phyloP scores from a whole-genome alignment of 306 rosid genomes.

The Cucurbita maxima region DNA sequence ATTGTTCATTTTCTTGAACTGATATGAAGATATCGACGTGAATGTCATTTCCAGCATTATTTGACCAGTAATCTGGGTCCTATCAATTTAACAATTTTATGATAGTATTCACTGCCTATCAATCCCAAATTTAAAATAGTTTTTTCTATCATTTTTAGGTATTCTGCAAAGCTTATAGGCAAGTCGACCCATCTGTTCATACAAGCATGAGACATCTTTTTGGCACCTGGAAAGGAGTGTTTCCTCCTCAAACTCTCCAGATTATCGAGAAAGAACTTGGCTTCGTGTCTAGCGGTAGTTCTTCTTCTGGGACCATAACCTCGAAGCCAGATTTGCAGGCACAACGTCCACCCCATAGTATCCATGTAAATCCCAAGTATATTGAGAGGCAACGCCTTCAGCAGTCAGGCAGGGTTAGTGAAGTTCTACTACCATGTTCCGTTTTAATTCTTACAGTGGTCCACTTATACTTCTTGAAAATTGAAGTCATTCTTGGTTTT shows the following conservation, averaged over 20 bases:
- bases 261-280: slow-evolving; percentile 72
- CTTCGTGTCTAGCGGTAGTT: slow-evolving; percentile 37
- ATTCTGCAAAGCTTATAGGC: slow-evolving; percentile 77
- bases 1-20: background rate
- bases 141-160: slow-evolving; percentile 34
- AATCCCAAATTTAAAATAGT: background rate
- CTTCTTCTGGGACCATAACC: slow-evolving; percentile 32
- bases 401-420: slow-evolving; percentile 62
- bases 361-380: slow-evolving; percentile 91
- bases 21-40: background rate
- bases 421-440: background rate
- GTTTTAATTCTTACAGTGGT: background rate
- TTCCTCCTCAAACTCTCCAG: slow-evolving; percentile 70
- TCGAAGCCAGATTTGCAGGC: slow-evolving; percentile 62
- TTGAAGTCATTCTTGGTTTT: background rate
- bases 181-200: slow-evolving; percentile 60
- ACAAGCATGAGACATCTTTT: slow-evolving; percentile 80
- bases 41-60: slow-evolving; percentile 4
- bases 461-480: background rate
- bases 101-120: background rate
- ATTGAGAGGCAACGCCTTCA: slow-evolving; percentile 82
- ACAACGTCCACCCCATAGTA: slow-evolving; percentile 61
- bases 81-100: background rate
- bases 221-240: slow-evolving; percentile 94
- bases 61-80: slow-evolving; percentile 12